A percentile compares a stretch with the other conserved stretches of the same genome.
phyloP scores from a whole-genome alignment of 331 rosid genomes.

The Arachis monticola region DNA sequence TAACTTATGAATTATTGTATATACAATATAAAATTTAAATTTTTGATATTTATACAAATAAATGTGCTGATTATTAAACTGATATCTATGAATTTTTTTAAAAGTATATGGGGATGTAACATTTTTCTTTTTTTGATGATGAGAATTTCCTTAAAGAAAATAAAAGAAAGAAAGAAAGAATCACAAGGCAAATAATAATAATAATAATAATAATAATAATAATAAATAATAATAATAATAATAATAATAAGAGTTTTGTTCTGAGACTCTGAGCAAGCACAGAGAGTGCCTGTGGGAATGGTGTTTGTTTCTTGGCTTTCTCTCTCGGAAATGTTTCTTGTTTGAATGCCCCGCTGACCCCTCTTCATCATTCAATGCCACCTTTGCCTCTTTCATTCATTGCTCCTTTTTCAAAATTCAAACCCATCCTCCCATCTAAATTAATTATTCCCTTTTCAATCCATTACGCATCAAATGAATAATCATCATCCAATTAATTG shows the following conservation, averaged over 20 bases:
- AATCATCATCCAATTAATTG: neutral
- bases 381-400: constrained; percentile 47
- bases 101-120: too few relatives aligned
- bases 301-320: constrained; percentile 8
- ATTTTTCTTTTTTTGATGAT: too few relatives aligned
- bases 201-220: too few relatives aligned
- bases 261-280: constrained; percentile 40
- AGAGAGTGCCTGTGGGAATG: constrained; percentile 22
- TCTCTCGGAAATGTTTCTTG: constrained; percentile 29
- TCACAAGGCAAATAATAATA: too few relatives aligned
- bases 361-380: constrained; percentile 60
- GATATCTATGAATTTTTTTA: too few relatives aligned
- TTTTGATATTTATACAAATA: too few relatives aligned
- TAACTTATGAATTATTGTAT: too few relatives aligned
- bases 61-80: too few relatives aligned
- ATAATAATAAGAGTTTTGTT: constrained; percentile 7
- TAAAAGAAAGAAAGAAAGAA: too few relatives aligned
- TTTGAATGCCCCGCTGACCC: constrained; percentile 50
- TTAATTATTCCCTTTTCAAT: constrained; percentile 4
- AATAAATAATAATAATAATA: too few relatives aligned
- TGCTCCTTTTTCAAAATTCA: constrained; percentile 48
- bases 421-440: constrained; percentile 33
- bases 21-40: too few relatives aligned
- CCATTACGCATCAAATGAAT: constrained; percentile 13
- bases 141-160: too few relatives aligned